A percentile compares a stretch with the other conserved stretches of the same genome.
These are phyloP conservation scores for Simplicillium aogashimaense DNA, from an alignment of 2,329 filamentous ascomycete species.

Conservation along the genomic window DNA sequence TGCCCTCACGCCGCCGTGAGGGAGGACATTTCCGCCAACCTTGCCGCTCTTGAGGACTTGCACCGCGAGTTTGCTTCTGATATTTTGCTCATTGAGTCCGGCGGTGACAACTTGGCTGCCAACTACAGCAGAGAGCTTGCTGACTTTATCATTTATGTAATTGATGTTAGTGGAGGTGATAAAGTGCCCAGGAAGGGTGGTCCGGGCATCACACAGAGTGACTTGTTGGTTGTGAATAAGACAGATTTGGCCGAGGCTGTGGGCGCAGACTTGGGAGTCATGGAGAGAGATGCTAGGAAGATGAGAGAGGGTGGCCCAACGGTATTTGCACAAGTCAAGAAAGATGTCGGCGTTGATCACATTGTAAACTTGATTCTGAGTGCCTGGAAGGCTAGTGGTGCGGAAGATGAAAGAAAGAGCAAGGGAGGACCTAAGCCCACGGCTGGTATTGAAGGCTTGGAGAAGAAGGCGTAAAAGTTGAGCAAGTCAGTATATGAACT, in stretches of 20 bases:
- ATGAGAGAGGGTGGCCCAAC: constrained; percentile 95
- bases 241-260: constrained; percentile 86
- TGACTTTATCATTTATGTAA: constrained; percentile 97
- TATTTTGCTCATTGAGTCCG: constrained; percentile 85
- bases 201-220: constrained; percentile 92
- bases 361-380: constrained; percentile 83
- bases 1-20: constrained; percentile 95
- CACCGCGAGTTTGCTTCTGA: constrained; percentile 73
- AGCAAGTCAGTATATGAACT: background rate
- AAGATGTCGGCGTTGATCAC: constrained; percentile 71
- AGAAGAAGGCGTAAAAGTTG: constrained; percentile 5
- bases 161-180: constrained; percentile 92
- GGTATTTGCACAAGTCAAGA: constrained; percentile 96
- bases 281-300: constrained; percentile 89
- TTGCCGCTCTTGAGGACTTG: constrained; percentile 82
- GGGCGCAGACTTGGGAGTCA: constrained; percentile 81
- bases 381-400: constrained; percentile 87
- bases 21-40: constrained; percentile 91
- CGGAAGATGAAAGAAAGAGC: constrained; percentile 47
- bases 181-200: constrained; percentile 96
- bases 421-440: constrained; percentile 50
- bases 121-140: constrained; percentile 94
- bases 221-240: constrained; percentile 93
- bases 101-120: constrained; percentile 91
- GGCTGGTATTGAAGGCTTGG: constrained; percentile 39